A percentile compares a stretch with the other conserved stretches of the same genome.
phyloP scores from a whole-genome alignment of 164 flowering plant genomes.

The Piper longum region DNA sequence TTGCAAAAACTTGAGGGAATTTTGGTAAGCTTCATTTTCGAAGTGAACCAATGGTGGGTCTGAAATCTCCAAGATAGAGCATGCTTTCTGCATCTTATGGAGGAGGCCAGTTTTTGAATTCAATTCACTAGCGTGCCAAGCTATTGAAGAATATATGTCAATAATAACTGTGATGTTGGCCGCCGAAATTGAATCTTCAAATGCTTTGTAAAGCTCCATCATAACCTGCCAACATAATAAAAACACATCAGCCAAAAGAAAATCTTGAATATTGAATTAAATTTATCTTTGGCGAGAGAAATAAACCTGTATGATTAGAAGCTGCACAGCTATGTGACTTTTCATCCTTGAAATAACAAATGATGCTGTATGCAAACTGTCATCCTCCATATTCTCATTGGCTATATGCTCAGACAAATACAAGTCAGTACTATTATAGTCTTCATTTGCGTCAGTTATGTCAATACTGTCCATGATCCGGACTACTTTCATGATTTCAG shows the following conservation, averaged over 20 bases:
- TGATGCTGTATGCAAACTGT: slow-evolving; percentile 61
- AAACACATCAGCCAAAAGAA: background rate
- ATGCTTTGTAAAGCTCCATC: slow-evolving; percentile 46
- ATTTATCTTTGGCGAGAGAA: slow-evolving; percentile 4
- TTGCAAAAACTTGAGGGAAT: slow-evolving; percentile 49
- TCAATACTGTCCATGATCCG: slow-evolving; percentile 54
- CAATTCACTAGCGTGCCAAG: slow-evolving; percentile 62
- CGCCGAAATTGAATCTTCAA: slow-evolving; percentile 30
- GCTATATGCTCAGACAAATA: slow-evolving; percentile 28
- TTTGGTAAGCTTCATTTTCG: slow-evolving; percentile 72
- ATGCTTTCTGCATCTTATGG: slow-evolving; percentile 57
- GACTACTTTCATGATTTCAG: slow-evolving; percentile 47
- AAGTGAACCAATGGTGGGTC: slow-evolving; percentile 86
- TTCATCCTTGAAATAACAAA: slow-evolving; percentile 71
- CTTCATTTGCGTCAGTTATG: slow-evolving; percentile 32
- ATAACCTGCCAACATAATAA: slow-evolving; percentile 35
- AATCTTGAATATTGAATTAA: background rate
- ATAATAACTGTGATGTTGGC: slow-evolving; percentile 31
- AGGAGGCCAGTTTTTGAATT: slow-evolving; percentile 36
- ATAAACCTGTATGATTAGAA: slow-evolving; percentile 63
- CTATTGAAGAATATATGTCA: slow-evolving; percentile 40
- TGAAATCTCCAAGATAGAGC: slow-evolving; percentile 62
- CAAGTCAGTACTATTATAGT: slow-evolving; percentile 29
- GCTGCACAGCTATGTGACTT: slow-evolving; percentile 66
- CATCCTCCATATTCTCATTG: slow-evolving; percentile 60